Evolutionary conservation across 106 monocot genomes (phyloP).

Genomic region (Dendrobium officinale): DNA sequence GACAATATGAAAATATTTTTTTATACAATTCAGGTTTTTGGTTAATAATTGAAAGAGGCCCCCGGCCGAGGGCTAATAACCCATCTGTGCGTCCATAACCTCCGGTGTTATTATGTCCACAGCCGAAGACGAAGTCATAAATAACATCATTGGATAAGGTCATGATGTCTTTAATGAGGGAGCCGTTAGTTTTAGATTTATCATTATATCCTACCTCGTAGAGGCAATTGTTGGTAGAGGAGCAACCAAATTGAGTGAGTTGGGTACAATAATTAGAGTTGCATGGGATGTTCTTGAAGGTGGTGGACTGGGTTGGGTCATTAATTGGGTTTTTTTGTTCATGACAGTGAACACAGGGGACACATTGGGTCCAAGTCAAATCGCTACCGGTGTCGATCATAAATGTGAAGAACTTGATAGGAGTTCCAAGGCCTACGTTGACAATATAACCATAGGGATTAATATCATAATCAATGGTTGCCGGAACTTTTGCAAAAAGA

Average conservation of each 20-base stretch:
- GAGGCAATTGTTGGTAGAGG: conserved; percentile 9
- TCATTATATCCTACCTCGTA: conserved; percentile 25
- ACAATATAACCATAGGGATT: neutral
- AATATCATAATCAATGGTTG: neutral
- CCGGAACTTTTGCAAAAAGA: conserved; percentile 1
- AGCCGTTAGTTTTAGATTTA: conserved; percentile 6
- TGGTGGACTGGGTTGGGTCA: conserved; percentile 9
- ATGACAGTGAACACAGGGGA: conserved; percentile 8
- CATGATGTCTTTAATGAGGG: conserved; percentile 10
- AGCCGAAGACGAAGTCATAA: conserved; percentile 30
- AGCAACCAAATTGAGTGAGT: neutral
- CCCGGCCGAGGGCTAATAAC: conserved; percentile 19
- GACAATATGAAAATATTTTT: conserved; percentile 41
- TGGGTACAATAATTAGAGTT: conserved; percentile 10
- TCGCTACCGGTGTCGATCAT: conserved; percentile 21
- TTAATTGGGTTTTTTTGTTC: conserved; percentile 5
- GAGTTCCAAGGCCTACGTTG: too few species aligned
- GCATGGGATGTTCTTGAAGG: neutral
- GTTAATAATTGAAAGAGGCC: conserved; percentile 14
- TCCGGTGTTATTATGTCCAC: conserved; percentile 26
- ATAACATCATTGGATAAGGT: conserved; percentile 1
- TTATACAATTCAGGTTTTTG: conserved; percentile 17
- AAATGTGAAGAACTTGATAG: too few species aligned
- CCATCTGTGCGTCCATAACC: conserved; percentile 9
- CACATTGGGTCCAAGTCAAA: conserved; percentile 21